Evolutionary conservation across 257 asterid genomes (phyloP), one percentile per base, ranked within the genome.

Genomic region (Thymus quinquecostatus): DNA sequence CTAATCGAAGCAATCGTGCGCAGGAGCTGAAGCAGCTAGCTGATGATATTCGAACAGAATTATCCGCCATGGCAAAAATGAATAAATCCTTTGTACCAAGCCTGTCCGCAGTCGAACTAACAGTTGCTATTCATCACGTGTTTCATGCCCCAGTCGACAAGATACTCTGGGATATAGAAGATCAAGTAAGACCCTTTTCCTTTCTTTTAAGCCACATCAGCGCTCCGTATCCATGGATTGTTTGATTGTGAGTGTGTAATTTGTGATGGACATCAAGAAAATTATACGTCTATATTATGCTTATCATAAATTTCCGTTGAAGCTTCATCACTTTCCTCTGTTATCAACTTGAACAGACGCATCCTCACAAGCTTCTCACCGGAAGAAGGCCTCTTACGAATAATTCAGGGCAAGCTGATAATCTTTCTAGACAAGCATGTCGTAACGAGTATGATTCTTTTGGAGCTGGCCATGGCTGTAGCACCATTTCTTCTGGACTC

Each of bases 141-240:
- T 92, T 92, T 74, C 66, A 82, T 64, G 83, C 92, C 72, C 98
- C 97, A 0, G 62, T 86, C 70, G 98, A 92, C 86, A 92, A 88
- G 85, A 90, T 92, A 68, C 78, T 90, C 62, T 92, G 97, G 98
- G 98, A 92, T 83, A 85, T 88, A 74, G 96, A 83, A 71, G 97
- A 90, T 70, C 98, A 92, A 73, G 98, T 92, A 81, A 84, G 91
- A 68, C 61, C 44, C 38, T 13, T 38, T 68, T 47, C 67, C 11
- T 51, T 57, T 10, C 1, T 30, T 2, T 32, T 9, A 30, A 59
- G 29, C 29, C 9, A 12, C 44, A 12, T 2, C 6, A 48, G 43
- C 3, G 21, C 41, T 21, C 33, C 34, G 12, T 27, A 11, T 21
- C 41, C 38, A 7, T 7, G 45, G 47, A 10, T 53, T 38, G 7